phyloP scores from a whole-genome alignment of 495 filamentous ascomycete genomes.

The Penicillium lagena region DNA sequence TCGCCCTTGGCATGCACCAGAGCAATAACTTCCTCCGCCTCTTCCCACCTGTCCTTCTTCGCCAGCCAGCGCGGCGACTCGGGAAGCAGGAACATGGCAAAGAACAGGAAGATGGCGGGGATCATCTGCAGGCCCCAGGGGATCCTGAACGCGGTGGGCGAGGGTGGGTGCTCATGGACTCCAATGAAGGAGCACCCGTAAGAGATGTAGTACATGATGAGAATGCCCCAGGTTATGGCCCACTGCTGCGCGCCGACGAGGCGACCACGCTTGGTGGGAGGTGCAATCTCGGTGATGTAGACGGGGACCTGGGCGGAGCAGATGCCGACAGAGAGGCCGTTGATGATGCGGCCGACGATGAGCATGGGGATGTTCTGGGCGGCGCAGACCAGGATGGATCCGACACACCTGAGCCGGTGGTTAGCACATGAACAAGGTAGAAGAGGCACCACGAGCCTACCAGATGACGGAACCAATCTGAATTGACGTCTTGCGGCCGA shows the following conservation, averaged over 20 bases:
- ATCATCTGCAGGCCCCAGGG: slow-evolving; percentile 74
- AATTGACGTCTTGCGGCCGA: slow-evolving; percentile 61
- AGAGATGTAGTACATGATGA: slow-evolving; percentile 62
- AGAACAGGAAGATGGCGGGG: slow-evolving; percentile 55
- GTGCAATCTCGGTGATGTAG: slow-evolving; percentile 68
- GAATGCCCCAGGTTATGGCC: slow-evolving; percentile 72
- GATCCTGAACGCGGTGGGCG: slow-evolving; percentile 52
- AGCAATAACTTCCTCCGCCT: slow-evolving; percentile 55
- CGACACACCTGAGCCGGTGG: no score
- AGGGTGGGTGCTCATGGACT: slow-evolving; percentile 2
- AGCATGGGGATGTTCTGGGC: slow-evolving; percentile 69
- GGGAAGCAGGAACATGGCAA: slow-evolving; percentile 56
- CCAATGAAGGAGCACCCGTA: slow-evolving; percentile 55
- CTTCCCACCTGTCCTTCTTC: slow-evolving; percentile 69
- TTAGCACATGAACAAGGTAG: no score
- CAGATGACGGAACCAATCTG: slow-evolving; percentile 55
- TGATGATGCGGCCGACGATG: slow-evolving; percentile 65
- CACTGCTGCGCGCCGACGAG: slow-evolving; percentile 67
- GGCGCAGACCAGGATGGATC: slow-evolving; percentile 47
- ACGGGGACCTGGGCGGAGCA: slow-evolving; percentile 73
- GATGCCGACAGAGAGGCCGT: slow-evolving; percentile 68
- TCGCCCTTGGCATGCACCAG: slow-evolving; percentile 67
- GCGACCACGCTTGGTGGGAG: slow-evolving; percentile 62
- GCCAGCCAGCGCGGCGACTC: slow-evolving; percentile 74
- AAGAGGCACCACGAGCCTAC: slow-evolving; percentile 53